These are phyloP conservation scores for Pulveroboletus sp. DNA, from an alignment of 768 basidiomycete genomes.

Conservation along the genomic window DNA sequence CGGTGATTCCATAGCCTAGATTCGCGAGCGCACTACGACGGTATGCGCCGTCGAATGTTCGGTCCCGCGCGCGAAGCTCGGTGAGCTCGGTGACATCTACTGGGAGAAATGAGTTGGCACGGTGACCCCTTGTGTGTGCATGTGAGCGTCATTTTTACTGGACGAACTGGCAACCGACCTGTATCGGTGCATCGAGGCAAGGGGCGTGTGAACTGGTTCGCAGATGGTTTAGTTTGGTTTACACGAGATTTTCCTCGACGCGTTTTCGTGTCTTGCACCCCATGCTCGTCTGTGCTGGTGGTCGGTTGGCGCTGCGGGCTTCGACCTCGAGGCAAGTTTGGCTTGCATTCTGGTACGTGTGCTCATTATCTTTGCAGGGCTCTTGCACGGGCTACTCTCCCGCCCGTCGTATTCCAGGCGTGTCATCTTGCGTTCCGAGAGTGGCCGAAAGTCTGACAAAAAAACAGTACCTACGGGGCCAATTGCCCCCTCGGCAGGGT, in stretches of 20 bases:
- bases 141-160: neutral
- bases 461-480: constrained; percentile 6
- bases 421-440: constrained; percentile 3
- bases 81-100: constrained; percentile 58
- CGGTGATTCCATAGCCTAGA: constrained; percentile 69
- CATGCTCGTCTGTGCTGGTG: constrained; percentile 23
- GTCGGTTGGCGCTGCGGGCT: constrained; percentile 23
- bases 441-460: neutral
- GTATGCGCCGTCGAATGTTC: constrained; percentile 85
- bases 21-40: constrained; percentile 70
- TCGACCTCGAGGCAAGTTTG: constrained; percentile 19
- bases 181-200: constrained; percentile 22
- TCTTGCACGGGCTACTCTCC: constrained; percentile 7
- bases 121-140: constrained; percentile 40
- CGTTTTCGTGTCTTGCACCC: constrained; percentile 3
- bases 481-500: constrained; percentile 16
- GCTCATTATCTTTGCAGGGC: constrained; percentile 18
- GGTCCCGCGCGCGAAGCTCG: constrained; percentile 75
- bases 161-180: constrained; percentile 14
- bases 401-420: too few species aligned
- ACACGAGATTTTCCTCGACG: neutral
- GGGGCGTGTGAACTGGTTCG: constrained; percentile 20
- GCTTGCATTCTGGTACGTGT: neutral
- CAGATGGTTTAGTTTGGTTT: constrained; percentile 14
- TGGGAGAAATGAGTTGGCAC: constrained; percentile 49